Percentiles rank a stretch among this genome's conserved stretches.
Conservation (phyloP, 176 grass and related monocot genomes). For the Saccharum officinarum region DNA sequence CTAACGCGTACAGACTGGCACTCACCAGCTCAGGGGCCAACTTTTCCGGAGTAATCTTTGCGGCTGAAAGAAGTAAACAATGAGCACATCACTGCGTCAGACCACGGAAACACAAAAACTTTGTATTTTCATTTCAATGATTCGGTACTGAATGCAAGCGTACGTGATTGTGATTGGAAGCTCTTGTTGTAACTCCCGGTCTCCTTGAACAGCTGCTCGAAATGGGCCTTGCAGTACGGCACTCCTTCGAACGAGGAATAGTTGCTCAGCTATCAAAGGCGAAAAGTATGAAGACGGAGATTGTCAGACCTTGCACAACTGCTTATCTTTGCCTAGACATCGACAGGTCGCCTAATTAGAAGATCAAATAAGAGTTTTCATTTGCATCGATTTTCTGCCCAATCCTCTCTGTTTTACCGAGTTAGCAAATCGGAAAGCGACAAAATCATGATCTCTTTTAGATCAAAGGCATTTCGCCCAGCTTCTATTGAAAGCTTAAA, state of each 20-base stretch:
- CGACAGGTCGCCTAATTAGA: not conserved
- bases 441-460: not conserved
- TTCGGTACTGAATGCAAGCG: not conserved
- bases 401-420: constrained; percentile 21
- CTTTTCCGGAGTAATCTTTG: constrained; percentile 53
- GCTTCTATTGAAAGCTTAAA: too few species aligned
- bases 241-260: constrained; percentile 88
- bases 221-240: constrained; percentile 96
- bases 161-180: constrained; percentile 70
- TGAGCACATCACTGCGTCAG: not conserved
- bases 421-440: not conserved
- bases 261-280: constrained; percentile 57
- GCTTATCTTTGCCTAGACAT: not conserved
- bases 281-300: not conserved
- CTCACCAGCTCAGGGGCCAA: constrained; percentile 66
- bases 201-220: constrained; percentile 89
- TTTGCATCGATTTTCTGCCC: not conserved
- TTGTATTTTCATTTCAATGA: not conserved
- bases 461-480: too few species aligned
- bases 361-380: not conserved
- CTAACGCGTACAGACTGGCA: not conserved
- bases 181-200: constrained; percentile 88
- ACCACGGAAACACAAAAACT: not conserved
- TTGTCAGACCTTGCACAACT: not conserved
- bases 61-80: constrained; percentile 58